Conservation (phyloP, 2,329 filamentous ascomycete species). For the Aureobasidium sp. region DNA sequence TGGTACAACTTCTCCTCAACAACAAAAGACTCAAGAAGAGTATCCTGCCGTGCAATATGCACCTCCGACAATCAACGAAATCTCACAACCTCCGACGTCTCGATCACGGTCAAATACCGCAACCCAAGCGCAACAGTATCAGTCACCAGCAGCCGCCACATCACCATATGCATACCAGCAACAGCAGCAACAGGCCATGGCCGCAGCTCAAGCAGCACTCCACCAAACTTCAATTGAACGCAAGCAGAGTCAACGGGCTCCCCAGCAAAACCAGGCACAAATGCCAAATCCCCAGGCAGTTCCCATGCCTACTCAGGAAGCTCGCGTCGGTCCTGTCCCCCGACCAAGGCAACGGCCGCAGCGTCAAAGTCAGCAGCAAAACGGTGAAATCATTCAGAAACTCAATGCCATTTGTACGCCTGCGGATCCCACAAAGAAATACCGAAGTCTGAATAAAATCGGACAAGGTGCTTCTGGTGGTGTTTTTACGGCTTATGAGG, state of each 20-base stretch:
- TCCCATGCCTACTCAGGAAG: constrained; percentile 40
- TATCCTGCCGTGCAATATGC: constrained; percentile 37
- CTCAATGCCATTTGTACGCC: constrained; percentile 85
- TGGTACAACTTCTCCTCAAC: constrained; percentile 36
- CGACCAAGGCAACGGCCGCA: constrained; percentile 65
- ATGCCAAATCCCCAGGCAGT: constrained; percentile 45
- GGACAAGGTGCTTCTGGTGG: constrained; percentile 95
- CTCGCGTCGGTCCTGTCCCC: constrained; percentile 49
- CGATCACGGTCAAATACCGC: constrained; percentile 21
- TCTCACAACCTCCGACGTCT: constrained; percentile 7
- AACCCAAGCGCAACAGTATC: constrained; percentile 25
- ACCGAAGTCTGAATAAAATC: constrained; percentile 85
- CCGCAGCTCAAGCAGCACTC: constrained; percentile 72
- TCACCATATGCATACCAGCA: constrained; percentile 49
- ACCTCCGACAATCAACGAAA: constrained; percentile 35
- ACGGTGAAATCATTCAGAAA: constrained; percentile 72
- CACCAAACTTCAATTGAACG: constrained; percentile 59
- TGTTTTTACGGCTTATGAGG: constrained; percentile 86
- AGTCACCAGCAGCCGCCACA: constrained; percentile 43
- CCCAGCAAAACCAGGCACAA: constrained; percentile 30
- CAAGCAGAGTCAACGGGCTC: constrained; percentile 61
- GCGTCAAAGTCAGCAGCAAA: constrained; percentile 62
- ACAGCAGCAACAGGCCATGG: constrained; percentile 80
- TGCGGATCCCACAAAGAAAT: constrained; percentile 81
- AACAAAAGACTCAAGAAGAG: constrained; percentile 26